phyloP scores from a whole-genome alignment of 441 rosid species.

The Adansonia gregorii region DNA sequence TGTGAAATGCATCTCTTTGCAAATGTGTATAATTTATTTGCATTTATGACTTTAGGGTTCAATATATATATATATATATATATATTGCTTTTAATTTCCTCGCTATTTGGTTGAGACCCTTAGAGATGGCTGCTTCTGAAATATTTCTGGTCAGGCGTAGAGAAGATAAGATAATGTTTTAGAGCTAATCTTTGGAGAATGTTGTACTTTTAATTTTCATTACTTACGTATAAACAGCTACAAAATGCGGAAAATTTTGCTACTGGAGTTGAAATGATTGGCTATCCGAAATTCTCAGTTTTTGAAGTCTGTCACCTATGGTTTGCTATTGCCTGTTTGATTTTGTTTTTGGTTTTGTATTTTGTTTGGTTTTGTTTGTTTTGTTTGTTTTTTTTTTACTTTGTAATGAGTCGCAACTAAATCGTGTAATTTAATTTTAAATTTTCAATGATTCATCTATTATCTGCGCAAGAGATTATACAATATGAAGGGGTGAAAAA shows the following conservation, averaged over 20 bases:
- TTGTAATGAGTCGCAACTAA: no score
- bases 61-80: neutral
- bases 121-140: conserved; percentile 14
- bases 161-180: conserved; percentile 20
- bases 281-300: neutral
- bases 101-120: conserved; percentile 35
- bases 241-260: conserved; percentile 55
- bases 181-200: conserved; percentile 30
- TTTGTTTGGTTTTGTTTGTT: no score
- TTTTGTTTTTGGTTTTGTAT: no score
- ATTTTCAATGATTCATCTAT: no score
- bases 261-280: conserved; percentile 14
- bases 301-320: neutral
- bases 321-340: no score
- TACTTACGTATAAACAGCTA: conserved; percentile 43
- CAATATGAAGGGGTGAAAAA: no score
- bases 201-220: conserved; percentile 35
- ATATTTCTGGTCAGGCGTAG: conserved; percentile 25
- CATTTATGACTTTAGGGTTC: conserved; percentile 33
- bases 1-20: conserved; percentile 45
- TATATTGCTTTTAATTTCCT: conserved; percentile 15
- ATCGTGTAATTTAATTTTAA: no score
- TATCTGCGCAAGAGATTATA: no score
- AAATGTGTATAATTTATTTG: conserved; percentile 58
- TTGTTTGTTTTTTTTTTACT: no score